Base-by-base conservation (phyloP, 2,329 filamentous ascomycete genomes). In the Sarocladiaceae sp. region DNA sequence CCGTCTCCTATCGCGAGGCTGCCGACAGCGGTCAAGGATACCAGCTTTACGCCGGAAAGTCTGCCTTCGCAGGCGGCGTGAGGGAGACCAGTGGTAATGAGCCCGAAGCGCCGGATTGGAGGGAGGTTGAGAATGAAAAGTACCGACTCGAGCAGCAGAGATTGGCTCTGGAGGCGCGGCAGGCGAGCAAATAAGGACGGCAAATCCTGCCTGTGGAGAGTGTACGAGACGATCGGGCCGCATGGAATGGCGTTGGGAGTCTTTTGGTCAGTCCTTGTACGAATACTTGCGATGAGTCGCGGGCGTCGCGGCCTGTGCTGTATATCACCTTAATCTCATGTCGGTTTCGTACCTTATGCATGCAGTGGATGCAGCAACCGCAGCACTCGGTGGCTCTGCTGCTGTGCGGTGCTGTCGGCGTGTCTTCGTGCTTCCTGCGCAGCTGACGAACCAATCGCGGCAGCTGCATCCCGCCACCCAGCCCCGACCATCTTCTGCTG, bases 1-100 rank as follows among this genome's bases (percentile, higher is more conserved):
- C 93, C 44, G 82, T 95, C 52, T 74, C 80, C 19, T 78, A 84
- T 52, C 73, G 70, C 55, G 74, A 81, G 58, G 50, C 54, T 43
- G 64, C 78, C 46, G 82, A 87, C 53, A 69, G 69, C 10, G 72
- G 70, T 50, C 67, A 70, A 45, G 75, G 77, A 3, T 78, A 82
- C 59, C 83, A 93, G 69, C 64, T 95, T 53, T 95, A 95, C 63
- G 87, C 82, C 13, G 88, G 88, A 24, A 80, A 80, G 58, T 74
- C 81, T 35, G 85, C 84, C 7, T 88, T 85, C 60, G 69, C 70
- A 10, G 76, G 78, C 47, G 64, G 69, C n/a, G 78, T 78, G 50
- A 80, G 78, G 63, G 73, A 77, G 63, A 82, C 81, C 40, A 79
- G 76, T 55, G 83, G 83, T 34, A 78, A 85, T 62, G 83, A 85